Evolutionary conservation across 768 basidiomycete species (phyloP).

Genomic region (Amanita rubescens): DNA sequence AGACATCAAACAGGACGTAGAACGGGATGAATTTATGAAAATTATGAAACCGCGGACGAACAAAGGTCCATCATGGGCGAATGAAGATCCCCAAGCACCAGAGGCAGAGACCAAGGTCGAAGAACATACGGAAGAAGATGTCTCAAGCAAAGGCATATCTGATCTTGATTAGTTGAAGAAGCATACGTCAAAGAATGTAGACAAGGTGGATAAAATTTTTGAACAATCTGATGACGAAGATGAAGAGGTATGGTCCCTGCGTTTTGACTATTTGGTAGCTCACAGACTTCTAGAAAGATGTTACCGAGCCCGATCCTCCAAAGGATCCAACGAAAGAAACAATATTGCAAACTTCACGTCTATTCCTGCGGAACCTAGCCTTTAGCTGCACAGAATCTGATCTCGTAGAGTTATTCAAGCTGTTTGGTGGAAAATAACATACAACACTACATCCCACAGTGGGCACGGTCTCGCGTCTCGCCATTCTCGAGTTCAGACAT

Average conservation of each 20-base stretch:
- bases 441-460: too few species aligned
- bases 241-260: conserved; percentile 7
- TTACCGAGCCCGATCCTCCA: conserved; percentile 14
- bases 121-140: conserved; percentile 12
- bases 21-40: conserved; percentile 61
- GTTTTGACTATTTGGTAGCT: neutral
- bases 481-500: too few species aligned
- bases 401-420: conserved; percentile 51
- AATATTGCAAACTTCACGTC: conserved; percentile 66
- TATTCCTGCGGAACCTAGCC: conserved; percentile 94
- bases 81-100: conserved; percentile 28
- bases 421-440: conserved; percentile 64
- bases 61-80: conserved; percentile 61
- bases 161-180: conserved; percentile 74
- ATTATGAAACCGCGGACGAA: conserved; percentile 61
- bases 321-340: conserved; percentile 38
- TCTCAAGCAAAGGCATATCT: conserved; percentile 35
- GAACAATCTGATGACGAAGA: conserved; percentile 56
- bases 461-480: too few species aligned
- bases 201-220: conserved; percentile 40
- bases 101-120: conserved; percentile 9
- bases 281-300: neutral
- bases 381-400: conserved; percentile 77
- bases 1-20: conserved; percentile 21
- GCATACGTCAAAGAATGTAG: conserved; percentile 46